Conservation (phyloP, 1,139 yeast genomes). For the Nakaseomyces bracarensis region DNA sequence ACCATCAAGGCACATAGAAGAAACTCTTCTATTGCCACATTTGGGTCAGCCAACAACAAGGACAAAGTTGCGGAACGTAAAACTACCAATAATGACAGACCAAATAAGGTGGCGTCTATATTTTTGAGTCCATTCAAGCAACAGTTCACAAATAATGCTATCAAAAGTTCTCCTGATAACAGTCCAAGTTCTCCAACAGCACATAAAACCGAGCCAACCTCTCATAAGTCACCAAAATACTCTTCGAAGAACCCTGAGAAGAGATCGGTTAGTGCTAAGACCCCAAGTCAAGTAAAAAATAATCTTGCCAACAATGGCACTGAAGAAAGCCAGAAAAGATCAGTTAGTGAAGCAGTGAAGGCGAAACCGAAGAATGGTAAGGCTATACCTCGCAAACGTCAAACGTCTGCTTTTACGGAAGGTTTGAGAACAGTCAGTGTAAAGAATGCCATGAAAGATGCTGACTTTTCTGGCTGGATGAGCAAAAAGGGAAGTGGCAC, state of each 20-base stretch:
- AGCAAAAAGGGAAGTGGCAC: constrained; percentile 80
- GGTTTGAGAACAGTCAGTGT: constrained; percentile 77
- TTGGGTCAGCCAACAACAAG: neutral
- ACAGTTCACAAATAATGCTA: constrained; percentile 20
- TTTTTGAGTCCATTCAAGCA: constrained; percentile 22
- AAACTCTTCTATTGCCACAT: constrained; percentile 12
- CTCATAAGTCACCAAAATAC: constrained; percentile 7
- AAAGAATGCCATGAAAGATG: constrained; percentile 65
- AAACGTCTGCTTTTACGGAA: constrained; percentile 88
- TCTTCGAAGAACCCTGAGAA: constrained; percentile 12
- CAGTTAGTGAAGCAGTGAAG: constrained; percentile 30
- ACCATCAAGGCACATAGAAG: constrained; percentile 16
- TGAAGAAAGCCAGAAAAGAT: constrained; percentile 24
- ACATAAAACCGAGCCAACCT: neutral
- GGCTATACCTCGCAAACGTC: constrained; percentile 38
- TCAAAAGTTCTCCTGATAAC: constrained; percentile 15
- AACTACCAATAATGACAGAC: constrained; percentile 15
- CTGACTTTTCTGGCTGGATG: constrained; percentile 91
- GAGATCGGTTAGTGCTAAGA: constrained; percentile 29
- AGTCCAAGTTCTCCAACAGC: constrained; percentile 10
- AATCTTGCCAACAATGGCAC: constrained; percentile 14
- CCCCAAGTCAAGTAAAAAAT: constrained; percentile 14
- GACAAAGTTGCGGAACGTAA: constrained; percentile 11
- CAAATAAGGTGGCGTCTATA: constrained; percentile 17
- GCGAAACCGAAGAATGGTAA: constrained; percentile 18